Evolutionary conservation across 305 asterid genomes (phyloP), one percentile per base, ranked within the genome.

Genomic region (Fraxinus albicans): DNA sequence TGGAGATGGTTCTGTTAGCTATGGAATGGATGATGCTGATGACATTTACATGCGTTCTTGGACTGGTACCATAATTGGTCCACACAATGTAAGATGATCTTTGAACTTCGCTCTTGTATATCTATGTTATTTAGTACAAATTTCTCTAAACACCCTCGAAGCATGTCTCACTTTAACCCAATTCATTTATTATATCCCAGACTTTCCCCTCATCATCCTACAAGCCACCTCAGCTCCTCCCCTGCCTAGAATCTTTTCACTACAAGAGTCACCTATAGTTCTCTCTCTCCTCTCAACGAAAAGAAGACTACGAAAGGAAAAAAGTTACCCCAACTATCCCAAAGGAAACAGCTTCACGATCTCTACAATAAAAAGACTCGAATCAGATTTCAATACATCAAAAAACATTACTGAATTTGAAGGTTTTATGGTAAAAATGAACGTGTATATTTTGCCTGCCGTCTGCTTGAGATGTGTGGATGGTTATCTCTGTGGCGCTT

Each of bases 1-100:
- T 55, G 92, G 92, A 44, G 92, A 89, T 86, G 92, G 92, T 13
- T 78, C 92, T 15, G 92, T 89, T 53, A 89, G 92, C 88, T 88
- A 89, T 83, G 90, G 90, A 72, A 88, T 87, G 90, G 90, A 89
- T 69, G 92, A 89, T 85, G 89, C 84, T 8, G 92, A 88, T 83
- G 90, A 89, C 76, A 83, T 89, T 9, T 86, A 85, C 82, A 85
- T 89, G 91, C 88, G 91, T 55, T 86, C 91, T 8, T 86, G 91
- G 89, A 86, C 89, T 8, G 91, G 88, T 29, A 88, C 91, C 82
- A 86, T 88, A 25, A 86, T 88, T 44, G 91, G 92, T 44, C 92
- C 87, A 8, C 91, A 86, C 31, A 88, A 86, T 73, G 91, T 86
- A 42, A 81, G 82, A 78, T 15, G 8, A 10, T 21, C 29, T 21